These are phyloP conservation scores for Hordeum vulgare DNA, from an alignment of 176 grass and related monocot genomes.

Conservation along the genomic window MorexV3_pseudomolecules_assembly NC_058521.1:306615940-306616439, in stretches of 20 bases:
- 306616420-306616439: slow-evolving; percentile 97
- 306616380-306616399: slow-evolving; percentile 86
- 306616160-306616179: slow-evolving; percentile 88
- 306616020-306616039: no score
- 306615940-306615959: slow-evolving; percentile 52
- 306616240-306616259: slow-evolving; percentile 74
- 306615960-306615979: slow-evolving; percentile 75
- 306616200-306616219: slow-evolving; percentile 96
- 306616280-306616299: slow-evolving; percentile 82
- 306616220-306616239: slow-evolving; percentile 81
- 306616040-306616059: no score
- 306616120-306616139: no score
- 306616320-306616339: slow-evolving; percentile 85
- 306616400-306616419: slow-evolving; percentile 85
- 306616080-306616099: no score
- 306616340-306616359: no score
- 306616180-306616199: slow-evolving; percentile 74
- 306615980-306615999: no score
- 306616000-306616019: no score
- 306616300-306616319: slow-evolving; percentile 79
- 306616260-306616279: slow-evolving; percentile 77
- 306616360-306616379: slow-evolving; percentile 87
- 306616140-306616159: slow-evolving; percentile 80
- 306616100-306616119: no score
- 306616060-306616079: no score